phyloP scores from a whole-genome alignment of 768 basidiomycete genomes.

The Tylopilus subfusipes region DNA sequence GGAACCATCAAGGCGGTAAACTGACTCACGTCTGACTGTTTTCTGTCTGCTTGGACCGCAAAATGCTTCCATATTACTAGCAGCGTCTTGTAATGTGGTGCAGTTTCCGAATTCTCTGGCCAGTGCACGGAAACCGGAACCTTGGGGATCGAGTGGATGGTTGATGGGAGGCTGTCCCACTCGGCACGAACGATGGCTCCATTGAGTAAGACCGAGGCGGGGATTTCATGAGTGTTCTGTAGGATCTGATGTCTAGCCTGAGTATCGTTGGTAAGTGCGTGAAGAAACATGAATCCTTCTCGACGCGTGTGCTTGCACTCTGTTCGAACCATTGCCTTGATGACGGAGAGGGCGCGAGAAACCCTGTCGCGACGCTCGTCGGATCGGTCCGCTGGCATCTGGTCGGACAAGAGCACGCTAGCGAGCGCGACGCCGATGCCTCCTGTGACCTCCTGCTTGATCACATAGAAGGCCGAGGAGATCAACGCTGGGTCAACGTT shows the following conservation, averaged over 20 bases:
- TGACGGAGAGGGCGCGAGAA: conserved; percentile 35
- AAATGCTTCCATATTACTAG: conserved; percentile 37
- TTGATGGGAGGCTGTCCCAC: conserved; percentile 23
- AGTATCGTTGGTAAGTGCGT: conserved; percentile 31
- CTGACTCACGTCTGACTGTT: conserved; percentile 26
- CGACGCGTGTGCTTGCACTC: conserved; percentile 23
- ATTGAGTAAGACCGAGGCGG: conserved; percentile 41
- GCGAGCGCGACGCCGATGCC: conserved; percentile 45
- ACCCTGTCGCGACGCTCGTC: conserved; percentile 24
- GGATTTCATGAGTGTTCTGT: conserved; percentile 17
- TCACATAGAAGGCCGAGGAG: conserved; percentile 38
- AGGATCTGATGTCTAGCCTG: conserved; percentile 4
- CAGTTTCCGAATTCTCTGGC: conserved; percentile 39
- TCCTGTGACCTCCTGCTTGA: conserved; percentile 45
- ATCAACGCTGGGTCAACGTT: conserved; percentile 23
- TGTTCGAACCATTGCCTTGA: conserved; percentile 37
- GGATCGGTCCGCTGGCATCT: neutral
- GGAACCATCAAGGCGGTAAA: neutral
- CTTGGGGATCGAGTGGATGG: conserved; percentile 26
- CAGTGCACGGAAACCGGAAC: conserved; percentile 29
- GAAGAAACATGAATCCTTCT: conserved; percentile 37
- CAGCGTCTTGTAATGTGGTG: conserved; percentile 37
- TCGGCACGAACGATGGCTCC: conserved; percentile 38
- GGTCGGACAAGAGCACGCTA: conserved; percentile 34
- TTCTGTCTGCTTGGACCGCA: conserved; percentile 18